Percentiles rank a stretch among this genome's conserved stretches.
These are phyloP conservation scores for Arthroderma sp. DNA, from an alignment of 2,329 filamentous ascomycete genomes.

Conservation along the genomic window DNA sequence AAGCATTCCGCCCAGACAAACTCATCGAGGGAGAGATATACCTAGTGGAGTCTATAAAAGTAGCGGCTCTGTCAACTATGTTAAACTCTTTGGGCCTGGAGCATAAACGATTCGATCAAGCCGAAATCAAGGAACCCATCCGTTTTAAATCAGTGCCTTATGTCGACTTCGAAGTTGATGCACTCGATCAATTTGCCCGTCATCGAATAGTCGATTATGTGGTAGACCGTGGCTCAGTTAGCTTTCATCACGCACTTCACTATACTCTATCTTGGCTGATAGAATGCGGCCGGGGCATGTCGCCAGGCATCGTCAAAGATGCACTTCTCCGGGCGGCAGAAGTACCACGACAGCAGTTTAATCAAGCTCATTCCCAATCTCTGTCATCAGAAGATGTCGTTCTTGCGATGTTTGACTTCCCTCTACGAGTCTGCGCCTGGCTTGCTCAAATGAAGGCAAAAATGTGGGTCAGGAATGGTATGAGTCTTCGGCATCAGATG, in stretches of 20 bases:
- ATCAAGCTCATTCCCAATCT: constrained; percentile 38
- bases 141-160: constrained; percentile 65
- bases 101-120: constrained; percentile 66
- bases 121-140: constrained; percentile 77
- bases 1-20: constrained; percentile 62
- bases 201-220: constrained; percentile 72
- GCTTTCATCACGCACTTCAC: constrained; percentile 93
- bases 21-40: constrained; percentile 49
- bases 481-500: constrained; percentile 90
- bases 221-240: constrained; percentile 81
- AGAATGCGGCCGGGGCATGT: constrained; percentile 70
- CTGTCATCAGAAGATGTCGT: constrained; percentile 60
- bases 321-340: constrained; percentile 60
- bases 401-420: constrained; percentile 82
- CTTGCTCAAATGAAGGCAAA: constrained; percentile 94
- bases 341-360: constrained; percentile 38
- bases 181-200: constrained; percentile 31
- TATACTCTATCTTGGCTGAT: constrained; percentile 94
- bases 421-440: constrained; percentile 88
- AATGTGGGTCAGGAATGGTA: constrained; percentile 97
- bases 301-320: constrained; percentile 50
- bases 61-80: constrained; percentile 70
- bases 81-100: constrained; percentile 84
- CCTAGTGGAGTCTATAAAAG: constrained; percentile 53
- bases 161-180: constrained; percentile 61